phyloP scores from a whole-genome alignment of 2,329 filamentous ascomycete genomes.

The Trichophyton verrucosum region DNA sequence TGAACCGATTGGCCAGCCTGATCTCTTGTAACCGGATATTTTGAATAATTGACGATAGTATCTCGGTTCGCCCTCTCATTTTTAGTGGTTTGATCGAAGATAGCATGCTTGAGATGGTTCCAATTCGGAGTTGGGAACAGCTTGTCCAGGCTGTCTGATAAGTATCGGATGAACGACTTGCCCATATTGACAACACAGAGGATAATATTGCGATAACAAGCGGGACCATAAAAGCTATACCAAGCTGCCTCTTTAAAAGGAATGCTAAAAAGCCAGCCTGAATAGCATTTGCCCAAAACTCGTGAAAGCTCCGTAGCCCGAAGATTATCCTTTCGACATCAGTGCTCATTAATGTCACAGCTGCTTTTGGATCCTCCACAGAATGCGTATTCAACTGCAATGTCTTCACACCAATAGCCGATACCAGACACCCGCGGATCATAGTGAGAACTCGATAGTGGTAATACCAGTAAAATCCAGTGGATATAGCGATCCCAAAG shows the following conservation, averaged over 20 bases:
- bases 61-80: neutral
- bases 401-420: neutral
- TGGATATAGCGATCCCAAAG: neutral
- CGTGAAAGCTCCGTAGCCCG: conserved; percentile 15
- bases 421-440: neutral
- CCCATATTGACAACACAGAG: neutral
- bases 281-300: conserved; percentile 16
- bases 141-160: neutral
- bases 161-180: neutral
- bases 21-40: neutral
- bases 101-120: neutral
- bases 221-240: neutral
- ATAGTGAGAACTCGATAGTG: neutral
- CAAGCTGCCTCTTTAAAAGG: neutral
- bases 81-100: conserved; percentile 18
- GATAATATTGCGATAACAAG: neutral
- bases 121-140: neutral
- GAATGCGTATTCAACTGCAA: neutral
- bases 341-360: conserved; percentile 18
- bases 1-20: conserved; percentile 18
- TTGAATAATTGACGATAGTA: neutral
- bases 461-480: neutral
- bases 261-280: conserved; percentile 1
- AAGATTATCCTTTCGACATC: conserved; percentile 17
- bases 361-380: neutral